Conservation (phyloP, 805 yeast species). For the Candida palmyrensis region DNA sequence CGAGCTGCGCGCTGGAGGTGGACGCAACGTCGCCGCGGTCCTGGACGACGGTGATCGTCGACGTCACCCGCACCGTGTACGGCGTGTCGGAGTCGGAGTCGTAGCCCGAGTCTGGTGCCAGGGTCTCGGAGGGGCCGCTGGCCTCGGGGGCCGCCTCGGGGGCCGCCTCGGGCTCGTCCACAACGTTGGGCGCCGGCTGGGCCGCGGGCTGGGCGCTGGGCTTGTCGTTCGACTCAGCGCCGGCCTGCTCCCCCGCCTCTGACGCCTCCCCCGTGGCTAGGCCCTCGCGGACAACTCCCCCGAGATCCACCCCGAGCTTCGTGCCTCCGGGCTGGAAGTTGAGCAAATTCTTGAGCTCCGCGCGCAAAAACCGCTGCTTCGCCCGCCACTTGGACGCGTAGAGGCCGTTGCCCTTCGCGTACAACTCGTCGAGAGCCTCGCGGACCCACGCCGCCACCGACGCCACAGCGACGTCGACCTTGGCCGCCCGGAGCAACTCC, state of each 20-base stretch:
- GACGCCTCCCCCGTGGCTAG: not conserved
- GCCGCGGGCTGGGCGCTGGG: too few relatives aligned
- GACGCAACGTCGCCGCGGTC: constrained; percentile 1
- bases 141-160: not conserved
- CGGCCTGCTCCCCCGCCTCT: not conserved
- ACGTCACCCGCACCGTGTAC: constrained; percentile 17
- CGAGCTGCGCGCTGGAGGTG: constrained; percentile 2
- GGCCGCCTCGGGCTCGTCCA: not conserved
- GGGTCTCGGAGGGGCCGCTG: too few relatives aligned
- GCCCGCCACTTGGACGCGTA: constrained; percentile 3
- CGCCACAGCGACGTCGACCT: constrained; percentile 1
- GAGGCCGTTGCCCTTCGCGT: constrained; percentile 2
- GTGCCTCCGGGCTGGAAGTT: not conserved
- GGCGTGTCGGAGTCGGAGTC: too few relatives aligned
- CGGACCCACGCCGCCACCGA: constrained; percentile 1
- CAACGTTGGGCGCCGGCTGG: too few relatives aligned
- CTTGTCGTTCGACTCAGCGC: too few relatives aligned
- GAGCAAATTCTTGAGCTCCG: constrained; percentile 3
- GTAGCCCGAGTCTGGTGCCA: constrained; percentile 6
- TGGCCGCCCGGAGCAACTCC: not conserved
- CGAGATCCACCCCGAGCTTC: too few relatives aligned
- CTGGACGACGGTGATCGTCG: constrained; percentile 18
- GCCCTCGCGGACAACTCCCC: constrained; percentile 5
- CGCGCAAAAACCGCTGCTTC: constrained; percentile 4
- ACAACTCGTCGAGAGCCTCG: constrained; percentile 1